Percentiles rank a stretch among this genome's conserved stretches.
Evolutionary conservation across 768 basidiomycete species (phyloP).

Genomic region (Amylocystis lapponica): DNA sequence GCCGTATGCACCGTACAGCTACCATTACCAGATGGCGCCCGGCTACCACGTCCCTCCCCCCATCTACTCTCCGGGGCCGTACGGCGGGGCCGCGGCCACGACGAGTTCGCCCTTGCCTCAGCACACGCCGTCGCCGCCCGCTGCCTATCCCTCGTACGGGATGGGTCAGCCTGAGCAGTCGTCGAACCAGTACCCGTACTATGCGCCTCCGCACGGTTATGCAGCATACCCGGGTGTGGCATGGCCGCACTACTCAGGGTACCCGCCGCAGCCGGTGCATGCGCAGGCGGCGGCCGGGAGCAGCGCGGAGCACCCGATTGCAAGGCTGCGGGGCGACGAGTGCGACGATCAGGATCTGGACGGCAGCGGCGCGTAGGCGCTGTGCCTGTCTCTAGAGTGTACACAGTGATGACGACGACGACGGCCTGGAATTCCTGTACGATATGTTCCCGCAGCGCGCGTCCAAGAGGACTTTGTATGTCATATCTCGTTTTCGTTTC

Average conservation of each 20-base stretch:
- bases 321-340: too few species aligned
- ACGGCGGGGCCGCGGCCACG: slow-evolving; percentile 6
- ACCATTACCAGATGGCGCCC: slow-evolving; percentile 12
- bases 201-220: slow-evolving; percentile 2
- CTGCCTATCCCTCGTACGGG: not conserved
- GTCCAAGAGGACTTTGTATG: too few species aligned
- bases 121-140: slow-evolving; percentile 5
- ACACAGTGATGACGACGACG: too few species aligned
- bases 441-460: too few species aligned
- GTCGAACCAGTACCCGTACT: slow-evolving; percentile 2
- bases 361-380: too few species aligned
- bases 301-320: slow-evolving; percentile 5
- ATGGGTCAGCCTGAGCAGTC: not conserved
- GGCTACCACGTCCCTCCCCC: slow-evolving; percentile 9
- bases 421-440: too few species aligned
- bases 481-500: too few species aligned
- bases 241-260: slow-evolving; percentile 11
- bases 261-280: slow-evolving; percentile 4
- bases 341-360: too few species aligned
- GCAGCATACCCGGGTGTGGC: slow-evolving; percentile 8
- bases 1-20: slow-evolving; percentile 14
- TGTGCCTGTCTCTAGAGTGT: too few species aligned
- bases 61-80: slow-evolving; percentile 11
- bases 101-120: slow-evolving; percentile 9
- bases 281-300: slow-evolving; percentile 2